These are phyloP conservation scores for Niveomyces coronatus DNA, from an alignment of 2,329 filamentous ascomycete species.

Conservation along the genomic window DNA sequence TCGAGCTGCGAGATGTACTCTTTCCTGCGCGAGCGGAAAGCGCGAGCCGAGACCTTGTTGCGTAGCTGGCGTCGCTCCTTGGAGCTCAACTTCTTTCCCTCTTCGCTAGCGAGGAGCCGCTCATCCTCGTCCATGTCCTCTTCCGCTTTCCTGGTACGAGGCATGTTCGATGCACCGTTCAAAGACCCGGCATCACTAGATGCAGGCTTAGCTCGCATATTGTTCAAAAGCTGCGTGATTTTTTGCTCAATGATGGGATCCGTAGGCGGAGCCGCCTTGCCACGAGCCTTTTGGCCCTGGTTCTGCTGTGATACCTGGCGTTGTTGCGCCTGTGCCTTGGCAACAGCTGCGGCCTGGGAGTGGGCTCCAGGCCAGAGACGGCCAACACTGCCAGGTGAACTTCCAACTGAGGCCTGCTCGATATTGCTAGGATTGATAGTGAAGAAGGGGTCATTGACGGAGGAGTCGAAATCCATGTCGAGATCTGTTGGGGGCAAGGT, in stretches of 20 bases:
- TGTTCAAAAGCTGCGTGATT: conserved; percentile 84
- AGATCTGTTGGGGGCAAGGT: conserved; percentile 51
- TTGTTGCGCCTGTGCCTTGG: conserved; percentile 61
- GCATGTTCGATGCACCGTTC: conserved; percentile 54
- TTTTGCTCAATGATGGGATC: conserved; percentile 80
- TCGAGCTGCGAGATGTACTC: conserved; percentile 97
- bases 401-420: conserved; percentile 44
- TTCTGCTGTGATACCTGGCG: conserved; percentile 44
- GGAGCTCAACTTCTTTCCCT: conserved; percentile 97
- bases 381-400: conserved; percentile 45
- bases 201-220: conserved; percentile 69
- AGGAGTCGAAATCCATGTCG: conserved; percentile 48
- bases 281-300: conserved; percentile 33
- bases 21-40: conserved; percentile 96
- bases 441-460: conserved; percentile 51
- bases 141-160: conserved; percentile 79
- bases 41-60: conserved; percentile 96
- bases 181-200: conserved; percentile 33
- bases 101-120: conserved; percentile 84
- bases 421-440: conserved; percentile 66
- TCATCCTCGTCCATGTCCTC: conserved; percentile 99
- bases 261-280: conserved; percentile 41
- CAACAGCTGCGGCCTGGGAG: conserved; percentile 66
- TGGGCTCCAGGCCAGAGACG: conserved; percentile 91
- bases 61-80: conserved; percentile 95